Conservation (phyloP, 306 rosid genomes). For the Calophaca sinica region DNA sequence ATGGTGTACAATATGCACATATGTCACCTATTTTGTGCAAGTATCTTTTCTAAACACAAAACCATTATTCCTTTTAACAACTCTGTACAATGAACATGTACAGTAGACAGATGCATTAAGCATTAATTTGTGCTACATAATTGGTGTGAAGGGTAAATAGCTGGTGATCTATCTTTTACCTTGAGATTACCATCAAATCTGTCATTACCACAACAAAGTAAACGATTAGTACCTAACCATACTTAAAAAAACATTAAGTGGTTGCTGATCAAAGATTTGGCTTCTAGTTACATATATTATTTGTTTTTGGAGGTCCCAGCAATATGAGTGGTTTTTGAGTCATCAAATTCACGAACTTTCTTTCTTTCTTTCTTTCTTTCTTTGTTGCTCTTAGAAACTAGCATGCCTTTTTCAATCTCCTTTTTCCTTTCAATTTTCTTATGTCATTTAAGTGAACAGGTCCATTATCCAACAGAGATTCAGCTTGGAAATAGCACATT, state of each 20-base stretch:
- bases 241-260: slow-evolving; percentile 47
- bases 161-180: slow-evolving; percentile 33
- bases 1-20: background rate
- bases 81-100: slow-evolving; percentile 24
- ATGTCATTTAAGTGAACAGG: slow-evolving; percentile 48
- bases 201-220: slow-evolving; percentile 41
- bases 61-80: slow-evolving; percentile 25
- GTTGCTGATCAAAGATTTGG: slow-evolving; percentile 57
- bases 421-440: slow-evolving; percentile 38
- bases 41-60: background rate
- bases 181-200: slow-evolving; percentile 28
- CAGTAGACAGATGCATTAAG: background rate
- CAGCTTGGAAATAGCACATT: slow-evolving; percentile 46
- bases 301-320: slow-evolving; percentile 45
- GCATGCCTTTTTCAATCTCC: slow-evolving; percentile 40
- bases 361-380: slow-evolving; percentile 15
- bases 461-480: slow-evolving; percentile 49
- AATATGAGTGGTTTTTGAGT: slow-evolving; percentile 76
- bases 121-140: background rate
- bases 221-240: slow-evolving; percentile 56
- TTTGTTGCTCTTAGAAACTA: slow-evolving; percentile 12
- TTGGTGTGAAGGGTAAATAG: slow-evolving; percentile 14
- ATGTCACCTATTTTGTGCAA: slow-evolving; percentile 22
- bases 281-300: slow-evolving; percentile 47
- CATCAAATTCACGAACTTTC: slow-evolving; percentile 55